Percentiles rank a stretch among this genome's conserved stretches.
Conservation (phyloP, 257 asterid species). For the Capsicum pubescens region DNA sequence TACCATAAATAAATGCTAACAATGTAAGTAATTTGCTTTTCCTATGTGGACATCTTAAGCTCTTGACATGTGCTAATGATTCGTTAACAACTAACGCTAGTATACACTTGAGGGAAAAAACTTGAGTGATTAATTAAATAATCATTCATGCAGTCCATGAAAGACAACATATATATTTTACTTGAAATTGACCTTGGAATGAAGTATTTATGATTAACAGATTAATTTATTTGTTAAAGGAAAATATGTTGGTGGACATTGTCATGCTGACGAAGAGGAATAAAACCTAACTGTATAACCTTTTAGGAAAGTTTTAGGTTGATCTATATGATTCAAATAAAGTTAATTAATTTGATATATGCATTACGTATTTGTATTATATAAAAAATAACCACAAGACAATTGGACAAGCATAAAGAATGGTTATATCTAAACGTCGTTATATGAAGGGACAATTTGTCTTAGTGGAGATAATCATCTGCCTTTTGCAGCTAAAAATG, state of each 20-base stretch:
- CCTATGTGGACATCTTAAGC: too few relatives aligned
- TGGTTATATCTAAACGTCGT: neutral
- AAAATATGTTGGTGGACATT: neutral
- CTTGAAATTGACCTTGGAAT: neutral
- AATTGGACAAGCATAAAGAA: neutral
- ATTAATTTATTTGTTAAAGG: neutral
- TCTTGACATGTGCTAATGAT: too few relatives aligned
- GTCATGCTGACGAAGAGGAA: neutral
- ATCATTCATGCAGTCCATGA: constrained; percentile 4
- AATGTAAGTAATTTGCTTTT: too few relatives aligned
- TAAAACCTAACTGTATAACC: neutral
- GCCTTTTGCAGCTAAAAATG: neutral
- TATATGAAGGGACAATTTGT: constrained; percentile 4
- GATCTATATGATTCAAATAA: neutral
- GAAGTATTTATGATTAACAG: neutral
- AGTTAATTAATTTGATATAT: neutral
- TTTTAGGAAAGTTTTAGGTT: neutral
- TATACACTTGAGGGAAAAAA: too few relatives aligned
- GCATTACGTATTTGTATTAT: neutral
- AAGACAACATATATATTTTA: neutral
- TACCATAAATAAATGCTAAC: too few relatives aligned
- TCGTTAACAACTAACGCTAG: too few relatives aligned
- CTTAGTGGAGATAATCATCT: constrained; percentile 6
- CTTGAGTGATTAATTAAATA: neutral
- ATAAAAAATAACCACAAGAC: neutral